Conservation (phyloP, 192 early-diverging fungal genomes). For the Powellomyces hirtus region DNA sequence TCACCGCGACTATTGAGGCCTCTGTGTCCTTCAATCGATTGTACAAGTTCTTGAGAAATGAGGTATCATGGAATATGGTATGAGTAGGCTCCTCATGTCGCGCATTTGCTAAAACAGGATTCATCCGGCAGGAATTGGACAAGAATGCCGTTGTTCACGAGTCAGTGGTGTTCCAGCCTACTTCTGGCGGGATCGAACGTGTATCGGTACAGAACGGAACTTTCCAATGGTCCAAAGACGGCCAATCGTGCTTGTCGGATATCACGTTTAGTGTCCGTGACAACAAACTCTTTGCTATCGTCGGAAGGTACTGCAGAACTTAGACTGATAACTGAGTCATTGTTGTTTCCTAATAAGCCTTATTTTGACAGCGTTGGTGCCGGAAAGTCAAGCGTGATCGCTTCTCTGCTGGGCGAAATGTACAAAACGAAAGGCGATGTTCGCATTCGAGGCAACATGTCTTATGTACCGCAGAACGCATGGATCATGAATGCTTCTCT, state of each 20-base stretch:
- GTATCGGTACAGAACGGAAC: constrained; percentile 39
- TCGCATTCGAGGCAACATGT: constrained; percentile 63
- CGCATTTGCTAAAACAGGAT: constrained; percentile 4
- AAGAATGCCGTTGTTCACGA: constrained; percentile 55
- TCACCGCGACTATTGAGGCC: constrained; percentile 75
- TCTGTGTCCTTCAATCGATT: constrained; percentile 82
- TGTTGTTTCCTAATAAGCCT: constrained; percentile 10
- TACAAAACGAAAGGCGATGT: constrained; percentile 66
- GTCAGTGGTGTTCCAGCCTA: constrained; percentile 24
- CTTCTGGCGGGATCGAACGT: constrained; percentile 18
- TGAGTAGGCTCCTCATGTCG: neutral
- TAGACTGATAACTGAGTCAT: no score
- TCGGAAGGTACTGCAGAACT: constrained; percentile 27
- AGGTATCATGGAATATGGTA: no score
- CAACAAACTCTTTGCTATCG: constrained; percentile 43
- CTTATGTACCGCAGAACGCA: constrained; percentile 77
- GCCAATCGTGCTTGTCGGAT: constrained; percentile 34
- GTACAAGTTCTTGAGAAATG: constrained; percentile 70
- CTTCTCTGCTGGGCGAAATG: constrained; percentile 88
- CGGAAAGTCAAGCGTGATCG: constrained; percentile 76
- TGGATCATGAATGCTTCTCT: constrained; percentile 98
- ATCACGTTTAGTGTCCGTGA: constrained; percentile 59
- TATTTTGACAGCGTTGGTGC: constrained; percentile 55
- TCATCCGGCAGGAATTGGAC: no score
- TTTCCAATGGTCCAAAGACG: constrained; percentile 46